These are phyloP conservation scores for Ogataea ramenticola DNA, from an alignment of 805 yeast genomes.

Conservation along the genomic window DNA sequence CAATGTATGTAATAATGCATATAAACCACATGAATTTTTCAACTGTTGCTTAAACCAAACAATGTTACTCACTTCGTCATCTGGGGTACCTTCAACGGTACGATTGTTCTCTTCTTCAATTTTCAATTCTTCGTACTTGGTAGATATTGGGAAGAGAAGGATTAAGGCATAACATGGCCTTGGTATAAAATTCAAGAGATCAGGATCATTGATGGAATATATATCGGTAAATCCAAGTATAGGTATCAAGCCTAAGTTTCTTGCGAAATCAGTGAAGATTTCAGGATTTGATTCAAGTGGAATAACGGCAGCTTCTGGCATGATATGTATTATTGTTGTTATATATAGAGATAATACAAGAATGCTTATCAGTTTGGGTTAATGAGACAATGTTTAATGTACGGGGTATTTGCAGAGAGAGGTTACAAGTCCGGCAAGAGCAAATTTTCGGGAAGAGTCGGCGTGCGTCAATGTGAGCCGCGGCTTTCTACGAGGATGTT, in stretches of 20 bases:
- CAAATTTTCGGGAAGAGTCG: no score
- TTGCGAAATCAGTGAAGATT: conserved; percentile 65
- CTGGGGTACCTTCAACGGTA: conserved; percentile 9
- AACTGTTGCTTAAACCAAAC: conserved; percentile 85
- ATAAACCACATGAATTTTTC: conserved; percentile 87
- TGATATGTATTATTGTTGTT: no score
- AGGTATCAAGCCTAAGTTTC: conserved; percentile 57
- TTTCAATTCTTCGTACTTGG: conserved; percentile 47
- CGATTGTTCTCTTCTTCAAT: conserved; percentile 16
- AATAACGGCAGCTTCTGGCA: conserved; percentile 48
- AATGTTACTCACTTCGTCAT: conserved; percentile 28
- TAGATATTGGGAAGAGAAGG: conserved; percentile 76
- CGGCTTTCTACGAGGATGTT: no score
- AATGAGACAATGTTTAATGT: no score
- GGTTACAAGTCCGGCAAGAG: no score
- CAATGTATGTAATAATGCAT: conserved; percentile 67
- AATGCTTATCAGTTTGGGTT: no score
- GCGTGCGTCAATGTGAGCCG: no score
- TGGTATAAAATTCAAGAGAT: conserved; percentile 72
- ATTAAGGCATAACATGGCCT: conserved; percentile 72
- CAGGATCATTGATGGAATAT: conserved; percentile 78
- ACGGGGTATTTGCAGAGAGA: no score
- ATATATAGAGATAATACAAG: no score
- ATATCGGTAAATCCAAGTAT: conserved; percentile 67
- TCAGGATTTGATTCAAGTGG: conserved; percentile 91